These are phyloP conservation scores for Coemansia brasiliensis DNA, from an alignment of 192 early-diverging fungal species.

Conservation along the genomic window DNA sequence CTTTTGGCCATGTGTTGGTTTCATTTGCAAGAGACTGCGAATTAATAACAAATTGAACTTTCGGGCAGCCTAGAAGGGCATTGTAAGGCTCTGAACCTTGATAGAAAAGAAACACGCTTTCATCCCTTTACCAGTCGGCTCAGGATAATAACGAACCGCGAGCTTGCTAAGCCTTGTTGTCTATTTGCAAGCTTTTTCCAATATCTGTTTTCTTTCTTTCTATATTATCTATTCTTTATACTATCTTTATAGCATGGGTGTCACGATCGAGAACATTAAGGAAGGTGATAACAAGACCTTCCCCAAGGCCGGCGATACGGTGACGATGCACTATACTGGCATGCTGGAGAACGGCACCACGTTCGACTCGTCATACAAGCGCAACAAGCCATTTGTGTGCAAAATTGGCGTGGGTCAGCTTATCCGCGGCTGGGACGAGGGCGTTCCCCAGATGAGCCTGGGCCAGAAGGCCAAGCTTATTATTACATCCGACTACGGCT, in stretches of 20 bases:
- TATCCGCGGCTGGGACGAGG: constrained; percentile 86
- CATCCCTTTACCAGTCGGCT: too few species aligned
- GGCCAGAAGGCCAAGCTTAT: constrained; percentile 84
- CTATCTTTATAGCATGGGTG: constrained; percentile 22
- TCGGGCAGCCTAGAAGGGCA: too few species aligned
- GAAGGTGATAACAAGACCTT: constrained; percentile 28
- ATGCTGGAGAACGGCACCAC: constrained; percentile 65
- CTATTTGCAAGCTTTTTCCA: too few species aligned
- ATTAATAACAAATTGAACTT: too few species aligned
- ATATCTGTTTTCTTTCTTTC: background rate
- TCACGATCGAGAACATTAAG: constrained; percentile 24
- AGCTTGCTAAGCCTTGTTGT: too few species aligned
- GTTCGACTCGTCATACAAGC: constrained; percentile 89
- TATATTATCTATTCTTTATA: background rate
- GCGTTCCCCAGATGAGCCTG: constrained; percentile 91
- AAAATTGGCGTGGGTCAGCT: constrained; percentile 92
- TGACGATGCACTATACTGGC: constrained; percentile 70
- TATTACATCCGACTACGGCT: constrained; percentile 82
- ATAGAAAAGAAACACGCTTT: too few species aligned
- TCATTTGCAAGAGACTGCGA: constrained; percentile 9
- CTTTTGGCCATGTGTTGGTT: constrained; percentile 1
- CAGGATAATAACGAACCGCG: too few species aligned
- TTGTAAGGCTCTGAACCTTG: too few species aligned
- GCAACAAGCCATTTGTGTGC: constrained; percentile 81
- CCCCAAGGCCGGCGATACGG: constrained; percentile 65